Conservation (phyloP, 2,329 filamentous ascomycete genomes). For the Acrocalymma vagum region DNA sequence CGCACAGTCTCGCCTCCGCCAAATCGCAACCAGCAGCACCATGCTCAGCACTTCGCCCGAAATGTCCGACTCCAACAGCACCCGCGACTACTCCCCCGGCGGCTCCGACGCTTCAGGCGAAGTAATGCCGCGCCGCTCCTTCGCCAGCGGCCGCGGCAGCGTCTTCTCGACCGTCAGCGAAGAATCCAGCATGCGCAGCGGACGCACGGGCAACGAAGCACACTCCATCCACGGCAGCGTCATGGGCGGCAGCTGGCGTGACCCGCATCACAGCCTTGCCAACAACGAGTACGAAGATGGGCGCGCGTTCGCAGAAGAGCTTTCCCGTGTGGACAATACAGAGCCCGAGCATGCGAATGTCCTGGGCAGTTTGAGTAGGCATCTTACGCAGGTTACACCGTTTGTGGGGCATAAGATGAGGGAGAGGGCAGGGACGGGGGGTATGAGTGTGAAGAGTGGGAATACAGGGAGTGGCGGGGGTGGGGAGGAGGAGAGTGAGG, state of each 20-base stretch:
- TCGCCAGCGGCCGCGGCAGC: constrained; percentile 41
- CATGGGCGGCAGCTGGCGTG: constrained; percentile 26
- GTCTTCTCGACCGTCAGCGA: constrained; percentile 39
- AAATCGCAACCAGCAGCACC: constrained; percentile 81
- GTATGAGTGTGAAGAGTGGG: constrained; percentile 22
- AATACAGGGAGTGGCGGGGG: constrained; percentile 15
- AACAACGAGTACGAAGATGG: constrained; percentile 36
- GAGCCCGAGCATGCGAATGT: constrained; percentile 44
- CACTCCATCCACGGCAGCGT: constrained; percentile 34
- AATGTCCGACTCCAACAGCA: constrained; percentile 37
- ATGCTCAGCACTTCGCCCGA: constrained; percentile 57
- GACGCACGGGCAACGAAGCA: constrained; percentile 20
- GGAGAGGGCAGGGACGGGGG: constrained; percentile 19
- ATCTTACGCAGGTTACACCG: constrained; percentile 40
- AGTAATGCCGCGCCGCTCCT: constrained; percentile 30
- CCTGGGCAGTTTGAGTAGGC: constrained; percentile 41
- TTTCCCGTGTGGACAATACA: constrained; percentile 44
- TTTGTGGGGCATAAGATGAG: constrained; percentile 28
- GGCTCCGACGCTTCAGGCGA: constrained; percentile 37
- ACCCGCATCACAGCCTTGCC: constrained; percentile 22
- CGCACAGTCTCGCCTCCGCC: constrained; percentile 80
- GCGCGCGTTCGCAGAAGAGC: constrained; percentile 45
- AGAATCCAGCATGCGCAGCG: constrained; percentile 30
- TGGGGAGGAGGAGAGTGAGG: constrained; percentile 25
- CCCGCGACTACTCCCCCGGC: constrained; percentile 42